phyloP scores from a whole-genome alignment of 805 yeast genomes.

The Starmerella tilneyi region DNA sequence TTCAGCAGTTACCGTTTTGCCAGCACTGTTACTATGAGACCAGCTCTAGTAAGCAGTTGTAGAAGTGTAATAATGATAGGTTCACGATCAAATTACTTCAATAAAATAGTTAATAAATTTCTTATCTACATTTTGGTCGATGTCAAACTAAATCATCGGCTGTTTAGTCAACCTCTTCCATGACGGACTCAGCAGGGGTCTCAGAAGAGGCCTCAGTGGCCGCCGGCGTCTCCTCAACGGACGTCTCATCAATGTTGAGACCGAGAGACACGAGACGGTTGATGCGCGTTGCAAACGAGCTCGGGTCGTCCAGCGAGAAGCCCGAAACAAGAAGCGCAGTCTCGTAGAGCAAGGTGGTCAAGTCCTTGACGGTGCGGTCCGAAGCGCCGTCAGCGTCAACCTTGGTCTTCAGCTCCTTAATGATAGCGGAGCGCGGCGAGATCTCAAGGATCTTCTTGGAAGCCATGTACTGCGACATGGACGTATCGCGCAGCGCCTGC shows the following conservation, averaged over 20 bases:
- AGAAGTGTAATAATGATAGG: too few species aligned
- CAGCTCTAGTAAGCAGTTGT: too few species aligned
- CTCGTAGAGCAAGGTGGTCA: conserved; percentile 91
- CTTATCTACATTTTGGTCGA: neutral
- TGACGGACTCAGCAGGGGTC: conserved; percentile 79
- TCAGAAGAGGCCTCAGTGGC: conserved; percentile 38
- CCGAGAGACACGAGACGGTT: conserved; percentile 97
- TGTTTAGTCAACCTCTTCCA: conserved; percentile 95
- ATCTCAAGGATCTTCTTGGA: conserved; percentile 98
- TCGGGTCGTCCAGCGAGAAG: conserved; percentile 97
- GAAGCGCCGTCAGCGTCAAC: conserved; percentile 95
- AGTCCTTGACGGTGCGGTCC: conserved; percentile 96
- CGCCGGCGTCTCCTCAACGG: conserved; percentile 35
- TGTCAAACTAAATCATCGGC: neutral
- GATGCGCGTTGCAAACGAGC: conserved; percentile 92
- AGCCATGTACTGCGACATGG: conserved; percentile 99
- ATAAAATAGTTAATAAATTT: neutral
- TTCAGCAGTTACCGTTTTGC: too few species aligned
- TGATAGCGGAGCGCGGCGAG: conserved; percentile 92
- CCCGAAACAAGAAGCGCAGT: conserved; percentile 98
- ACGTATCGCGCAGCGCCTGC: conserved; percentile 96
- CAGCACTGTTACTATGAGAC: too few species aligned
- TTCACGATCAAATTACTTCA: conserved; percentile 3
- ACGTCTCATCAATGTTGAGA: conserved; percentile 77
- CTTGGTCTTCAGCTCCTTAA: conserved; percentile 89